Evolutionary conservation across 768 basidiomycete species (phyloP).

Genomic region (Multifurca ochricompacta): DNA sequence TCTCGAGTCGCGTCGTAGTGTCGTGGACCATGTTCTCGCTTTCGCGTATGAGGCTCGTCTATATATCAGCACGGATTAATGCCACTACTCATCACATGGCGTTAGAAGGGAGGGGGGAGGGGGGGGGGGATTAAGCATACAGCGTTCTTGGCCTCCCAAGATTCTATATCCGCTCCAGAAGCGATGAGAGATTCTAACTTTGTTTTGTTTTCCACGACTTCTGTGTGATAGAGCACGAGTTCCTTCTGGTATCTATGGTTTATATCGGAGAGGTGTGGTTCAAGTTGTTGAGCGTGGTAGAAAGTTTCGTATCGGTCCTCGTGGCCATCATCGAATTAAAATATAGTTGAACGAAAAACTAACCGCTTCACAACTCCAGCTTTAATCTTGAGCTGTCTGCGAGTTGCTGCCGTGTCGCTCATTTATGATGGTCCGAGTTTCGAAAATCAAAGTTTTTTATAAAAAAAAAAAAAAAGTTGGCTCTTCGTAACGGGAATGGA

Average conservation of each 20-base stretch:
- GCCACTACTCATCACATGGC: too few species aligned
- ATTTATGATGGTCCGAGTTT: constrained; percentile 32
- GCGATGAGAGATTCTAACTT: constrained; percentile 57
- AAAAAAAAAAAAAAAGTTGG: too few species aligned
- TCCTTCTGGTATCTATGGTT: constrained; percentile 46
- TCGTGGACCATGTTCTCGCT: constrained; percentile 76
- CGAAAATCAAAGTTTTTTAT: too few species aligned
- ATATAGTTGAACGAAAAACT: too few species aligned
- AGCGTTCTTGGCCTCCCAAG: constrained; percentile 71
- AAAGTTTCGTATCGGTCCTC: too few species aligned
- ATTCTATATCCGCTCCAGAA: constrained; percentile 48
- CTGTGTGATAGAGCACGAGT: constrained; percentile 52
- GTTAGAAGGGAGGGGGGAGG: too few species aligned
- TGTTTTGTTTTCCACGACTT: constrained; percentile 50
- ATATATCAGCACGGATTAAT: too few species aligned
- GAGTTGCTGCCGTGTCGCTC: constrained; percentile 39
- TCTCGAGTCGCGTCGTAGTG: constrained; percentile 50
- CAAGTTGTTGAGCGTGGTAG: too few species aligned
- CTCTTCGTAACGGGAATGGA: too few species aligned
- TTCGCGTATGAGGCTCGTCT: constrained; percentile 46
- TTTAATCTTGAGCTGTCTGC: constrained; percentile 74
- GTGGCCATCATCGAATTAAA: too few species aligned
- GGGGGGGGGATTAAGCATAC: too few species aligned
- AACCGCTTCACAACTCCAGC: constrained; percentile 59
- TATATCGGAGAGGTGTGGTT: neutral